These are phyloP conservation scores for Ricinus communis DNA, from an alignment of 345 rosid genomes.

Conservation along the genomic window DNA sequence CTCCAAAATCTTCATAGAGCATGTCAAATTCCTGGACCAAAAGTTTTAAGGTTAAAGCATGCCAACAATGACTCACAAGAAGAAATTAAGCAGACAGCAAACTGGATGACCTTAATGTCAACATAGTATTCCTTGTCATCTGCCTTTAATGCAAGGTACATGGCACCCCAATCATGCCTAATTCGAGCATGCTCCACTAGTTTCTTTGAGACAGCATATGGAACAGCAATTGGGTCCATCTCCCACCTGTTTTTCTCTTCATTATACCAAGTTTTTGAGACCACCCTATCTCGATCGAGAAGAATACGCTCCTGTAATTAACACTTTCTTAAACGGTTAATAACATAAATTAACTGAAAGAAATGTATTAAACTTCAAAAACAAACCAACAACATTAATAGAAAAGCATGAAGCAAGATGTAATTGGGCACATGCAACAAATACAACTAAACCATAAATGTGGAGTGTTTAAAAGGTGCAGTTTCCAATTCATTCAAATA, in stretches of 20 bases:
- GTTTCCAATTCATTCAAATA: not conserved
- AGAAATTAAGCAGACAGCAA: slow-evolving; percentile 14
- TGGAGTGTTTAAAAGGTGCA: not conserved
- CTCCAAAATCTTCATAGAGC: slow-evolving; percentile 83
- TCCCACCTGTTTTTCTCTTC: slow-evolving; percentile 83
- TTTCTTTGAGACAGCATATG: slow-evolving; percentile 84
- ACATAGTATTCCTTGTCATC: slow-evolving; percentile 75
- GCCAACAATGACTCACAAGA: slow-evolving; percentile 10
- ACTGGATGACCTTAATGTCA: slow-evolving; percentile 63
- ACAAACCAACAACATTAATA: slow-evolving; percentile 1
- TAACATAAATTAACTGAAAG: slow-evolving; percentile 14
- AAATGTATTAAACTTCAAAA: slow-evolving; percentile 6
- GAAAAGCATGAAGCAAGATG: not conserved
- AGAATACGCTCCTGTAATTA: slow-evolving; percentile 72
- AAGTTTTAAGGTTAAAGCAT: slow-evolving; percentile 25
- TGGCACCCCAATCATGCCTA: slow-evolving; percentile 92
- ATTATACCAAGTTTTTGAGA: slow-evolving; percentile 83
- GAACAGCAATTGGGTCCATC: slow-evolving; percentile 82
- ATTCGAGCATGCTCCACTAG: slow-evolving; percentile 72
- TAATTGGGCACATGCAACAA: not conserved
- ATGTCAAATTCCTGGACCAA: slow-evolving; percentile 76
- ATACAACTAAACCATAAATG: not conserved
- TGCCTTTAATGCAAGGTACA: slow-evolving; percentile 79
- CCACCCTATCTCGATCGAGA: slow-evolving; percentile 84
- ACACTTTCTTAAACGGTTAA: slow-evolving; percentile 14